These are phyloP conservation scores for Xerocomus spinulosus DNA, from an alignment of 768 basidiomycete genomes.

Conservation along the genomic window DNA sequence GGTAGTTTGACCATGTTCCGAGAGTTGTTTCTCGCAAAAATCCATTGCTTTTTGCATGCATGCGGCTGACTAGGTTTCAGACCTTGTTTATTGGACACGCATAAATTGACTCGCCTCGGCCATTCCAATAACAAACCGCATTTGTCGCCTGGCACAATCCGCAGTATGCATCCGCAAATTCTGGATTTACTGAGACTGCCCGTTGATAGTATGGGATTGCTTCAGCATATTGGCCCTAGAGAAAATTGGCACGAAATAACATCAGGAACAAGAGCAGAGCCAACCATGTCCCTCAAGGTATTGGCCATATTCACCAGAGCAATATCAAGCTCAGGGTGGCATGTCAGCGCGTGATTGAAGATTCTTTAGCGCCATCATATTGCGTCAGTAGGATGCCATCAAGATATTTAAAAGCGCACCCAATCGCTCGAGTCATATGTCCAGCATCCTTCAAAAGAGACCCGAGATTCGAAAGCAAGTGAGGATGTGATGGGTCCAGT, in stretches of 20 bases:
- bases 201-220: slow-evolving; percentile 44
- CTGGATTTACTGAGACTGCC: slow-evolving; percentile 39
- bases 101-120: slow-evolving; percentile 28
- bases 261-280: slow-evolving; percentile 2
- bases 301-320: slow-evolving; percentile 50
- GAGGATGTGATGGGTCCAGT: slow-evolving; percentile 43
- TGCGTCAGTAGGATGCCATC: slow-evolving; percentile 1
- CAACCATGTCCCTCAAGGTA: slow-evolving; percentile 45
- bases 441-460: slow-evolving; percentile 49
- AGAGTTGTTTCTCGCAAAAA: slow-evolving; percentile 37
- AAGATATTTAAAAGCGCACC: slow-evolving; percentile 29
- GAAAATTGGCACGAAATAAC: not conserved
- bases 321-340: slow-evolving; percentile 46
- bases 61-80: slow-evolving; percentile 16
- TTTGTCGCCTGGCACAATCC: slow-evolving; percentile 43
- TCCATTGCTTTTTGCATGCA: slow-evolving; percentile 38
- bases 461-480: slow-evolving; percentile 47
- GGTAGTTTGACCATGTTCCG: slow-evolving; percentile 27
- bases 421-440: slow-evolving; percentile 37
- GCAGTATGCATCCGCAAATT: slow-evolving; percentile 45
- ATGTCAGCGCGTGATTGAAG: slow-evolving; percentile 37
- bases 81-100: not conserved
- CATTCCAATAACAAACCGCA: slow-evolving; percentile 45
- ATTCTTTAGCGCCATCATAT: slow-evolving; percentile 24
- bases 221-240: slow-evolving; percentile 39